Percentiles rank a stretch among this genome's conserved stretches.
Conservation (phyloP, 2,329 filamentous ascomycete genomes). For the Penicillium sp. region DNA sequence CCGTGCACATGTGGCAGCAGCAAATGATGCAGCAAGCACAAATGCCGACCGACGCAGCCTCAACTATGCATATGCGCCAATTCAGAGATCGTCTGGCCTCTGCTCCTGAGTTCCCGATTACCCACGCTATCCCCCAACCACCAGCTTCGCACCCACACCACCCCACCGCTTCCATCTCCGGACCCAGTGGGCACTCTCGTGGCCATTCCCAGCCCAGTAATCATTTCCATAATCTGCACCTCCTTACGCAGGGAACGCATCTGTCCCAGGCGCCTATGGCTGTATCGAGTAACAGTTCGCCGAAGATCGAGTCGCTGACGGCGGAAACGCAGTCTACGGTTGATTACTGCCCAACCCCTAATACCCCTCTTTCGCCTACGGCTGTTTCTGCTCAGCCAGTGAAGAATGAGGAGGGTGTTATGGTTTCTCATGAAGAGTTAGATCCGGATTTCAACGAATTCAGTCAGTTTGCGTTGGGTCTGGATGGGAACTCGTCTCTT, state of each 20-base stretch:
- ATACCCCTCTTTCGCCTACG: conserved; percentile 30
- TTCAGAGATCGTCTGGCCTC: conserved; percentile 38
- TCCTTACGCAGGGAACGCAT: conserved; percentile 22
- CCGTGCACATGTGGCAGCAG: conserved; percentile 29
- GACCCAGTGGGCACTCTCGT: conserved; percentile 20
- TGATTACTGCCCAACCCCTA: conserved; percentile 34
- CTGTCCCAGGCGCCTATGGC: conserved; percentile 9
- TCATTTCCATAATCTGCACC: conserved; percentile 20
- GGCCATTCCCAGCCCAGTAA: conserved; percentile 25
- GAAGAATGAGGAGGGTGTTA: conserved; percentile 24
- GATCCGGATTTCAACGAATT: conserved; percentile 36
- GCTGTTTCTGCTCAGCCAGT: conserved; percentile 6
- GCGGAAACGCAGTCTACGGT: conserved; percentile 33
- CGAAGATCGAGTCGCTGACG: conserved; percentile 23
- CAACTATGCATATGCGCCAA: conserved; percentile 22
- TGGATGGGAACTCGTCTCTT: conserved; percentile 24
- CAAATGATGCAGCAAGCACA: conserved; percentile 28
- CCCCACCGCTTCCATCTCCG: conserved; percentile 20
- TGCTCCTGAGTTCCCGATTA: conserved; percentile 32
- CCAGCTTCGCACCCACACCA: conserved; percentile 3
- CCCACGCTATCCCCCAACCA: neutral
- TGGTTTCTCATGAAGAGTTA: conserved; percentile 29
- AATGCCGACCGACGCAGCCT: conserved; percentile 12
- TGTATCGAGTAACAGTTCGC: conserved; percentile 17
- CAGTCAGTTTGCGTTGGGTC: conserved; percentile 32